phyloP scores from a whole-genome alignment of 768 basidiomycete species.

The Suillus americanus region DNA sequence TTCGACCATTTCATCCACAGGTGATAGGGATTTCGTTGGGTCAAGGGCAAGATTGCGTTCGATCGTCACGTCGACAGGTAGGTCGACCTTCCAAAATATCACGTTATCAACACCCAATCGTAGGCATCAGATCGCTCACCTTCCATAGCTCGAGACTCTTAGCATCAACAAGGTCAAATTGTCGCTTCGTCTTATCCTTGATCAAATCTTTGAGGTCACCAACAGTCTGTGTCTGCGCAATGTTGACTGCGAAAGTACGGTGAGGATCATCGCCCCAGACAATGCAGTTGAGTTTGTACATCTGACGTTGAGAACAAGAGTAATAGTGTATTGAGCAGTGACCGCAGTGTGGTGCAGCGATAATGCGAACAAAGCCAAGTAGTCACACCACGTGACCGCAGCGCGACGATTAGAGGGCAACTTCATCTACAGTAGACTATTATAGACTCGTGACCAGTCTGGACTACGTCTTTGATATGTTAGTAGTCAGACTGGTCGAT shows the following conservation, averaged over 20 bases:
- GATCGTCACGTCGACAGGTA: background rate
- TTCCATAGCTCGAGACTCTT: background rate
- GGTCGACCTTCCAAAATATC: background rate
- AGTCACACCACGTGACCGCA: background rate
- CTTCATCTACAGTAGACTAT: no score
- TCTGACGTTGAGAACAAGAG: background rate
- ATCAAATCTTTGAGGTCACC: background rate
- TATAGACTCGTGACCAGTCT: no score
- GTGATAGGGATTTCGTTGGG: background rate
- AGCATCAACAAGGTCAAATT: background rate
- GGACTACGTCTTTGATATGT: no score
- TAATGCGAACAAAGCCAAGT: no score
- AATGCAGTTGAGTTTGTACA: background rate
- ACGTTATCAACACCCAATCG: background rate
- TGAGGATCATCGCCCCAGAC: background rate
- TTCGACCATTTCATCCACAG: no score
- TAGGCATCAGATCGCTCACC: background rate
- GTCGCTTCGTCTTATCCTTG: background rate
- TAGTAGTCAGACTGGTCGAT: no score
- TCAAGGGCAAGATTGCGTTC: background rate
- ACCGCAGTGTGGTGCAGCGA: background rate
- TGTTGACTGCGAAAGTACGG: background rate
- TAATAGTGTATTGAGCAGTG: background rate
- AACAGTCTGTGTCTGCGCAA: background rate
- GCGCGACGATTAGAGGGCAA: no score